These are phyloP conservation scores for Fraxinus floribunda DNA, from an alignment of 305 asterid genomes.

Conservation along the genomic window DNA sequence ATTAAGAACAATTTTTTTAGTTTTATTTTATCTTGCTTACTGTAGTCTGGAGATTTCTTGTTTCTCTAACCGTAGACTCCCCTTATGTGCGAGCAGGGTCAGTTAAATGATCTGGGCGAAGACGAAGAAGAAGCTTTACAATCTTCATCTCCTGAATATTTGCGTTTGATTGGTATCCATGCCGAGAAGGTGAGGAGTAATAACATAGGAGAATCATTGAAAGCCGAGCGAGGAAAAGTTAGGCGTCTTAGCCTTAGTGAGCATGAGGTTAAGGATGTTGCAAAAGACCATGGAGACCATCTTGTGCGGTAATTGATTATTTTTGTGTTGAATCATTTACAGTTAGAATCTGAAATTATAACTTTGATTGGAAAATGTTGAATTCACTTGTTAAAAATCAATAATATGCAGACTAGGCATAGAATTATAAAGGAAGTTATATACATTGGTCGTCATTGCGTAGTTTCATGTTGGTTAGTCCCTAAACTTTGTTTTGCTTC, in stretches of 20 bases:
- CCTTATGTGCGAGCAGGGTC: background rate
- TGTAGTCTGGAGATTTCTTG: background rate
- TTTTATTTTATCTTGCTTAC: background rate
- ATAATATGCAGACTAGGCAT: background rate
- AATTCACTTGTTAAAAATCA: background rate
- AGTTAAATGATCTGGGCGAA: background rate
- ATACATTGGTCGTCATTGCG: background rate
- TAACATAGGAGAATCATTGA: constrained; percentile 5
- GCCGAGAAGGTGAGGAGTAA: constrained; percentile 19
- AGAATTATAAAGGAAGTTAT: background rate
- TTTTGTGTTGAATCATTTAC: background rate
- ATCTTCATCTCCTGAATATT: constrained; percentile 17
- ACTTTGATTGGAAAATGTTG: background rate
- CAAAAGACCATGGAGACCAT: constrained; percentile 2
- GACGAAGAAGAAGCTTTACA: constrained; percentile 4
- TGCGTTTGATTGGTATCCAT: constrained; percentile 25
- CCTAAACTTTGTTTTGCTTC: no score
- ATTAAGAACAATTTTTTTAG: background rate
- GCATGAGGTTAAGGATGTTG: constrained; percentile 16
- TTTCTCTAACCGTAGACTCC: background rate
- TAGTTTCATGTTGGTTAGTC: background rate
- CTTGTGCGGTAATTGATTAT: constrained; percentile 20
- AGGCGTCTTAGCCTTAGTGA: constrained; percentile 31
- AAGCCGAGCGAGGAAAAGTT: constrained; percentile 14
- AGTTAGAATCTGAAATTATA: background rate